These are phyloP conservation scores for Lepidium didymum DNA, from an alignment of 345 rosid genomes.

Conservation along the genomic window DNA sequence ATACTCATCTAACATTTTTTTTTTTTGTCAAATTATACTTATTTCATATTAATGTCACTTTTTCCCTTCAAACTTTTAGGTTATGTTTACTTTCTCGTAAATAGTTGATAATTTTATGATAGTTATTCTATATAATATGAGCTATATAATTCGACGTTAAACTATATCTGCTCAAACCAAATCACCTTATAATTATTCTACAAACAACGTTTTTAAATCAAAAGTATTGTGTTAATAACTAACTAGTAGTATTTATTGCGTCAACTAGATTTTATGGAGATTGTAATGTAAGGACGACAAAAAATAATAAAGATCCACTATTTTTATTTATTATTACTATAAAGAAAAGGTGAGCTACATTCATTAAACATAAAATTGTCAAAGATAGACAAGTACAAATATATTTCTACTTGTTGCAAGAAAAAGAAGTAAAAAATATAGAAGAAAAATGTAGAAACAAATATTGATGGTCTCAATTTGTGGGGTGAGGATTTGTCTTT, in stretches of 20 bases:
- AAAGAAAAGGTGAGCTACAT: background rate
- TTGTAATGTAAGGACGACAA: background rate
- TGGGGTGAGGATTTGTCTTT: slow-evolving; percentile 16
- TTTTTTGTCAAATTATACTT: too few relatives aligned
- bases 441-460: background rate
- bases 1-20: background rate
- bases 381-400: slow-evolving; percentile 9
- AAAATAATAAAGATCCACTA: background rate
- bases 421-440: background rate
- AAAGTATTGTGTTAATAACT: too few relatives aligned
- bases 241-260: background rate
- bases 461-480: background rate
- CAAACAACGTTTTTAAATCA: too few relatives aligned
- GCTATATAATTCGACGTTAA: too few relatives aligned
- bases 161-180: too few relatives aligned
- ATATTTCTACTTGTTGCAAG: slow-evolving; percentile 14
- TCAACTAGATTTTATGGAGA: background rate
- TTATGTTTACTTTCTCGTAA: too few relatives aligned
- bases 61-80: too few relatives aligned
- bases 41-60: too few relatives aligned
- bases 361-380: background rate
- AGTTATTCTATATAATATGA: too few relatives aligned
- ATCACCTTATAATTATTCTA: too few relatives aligned
- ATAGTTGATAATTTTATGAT: too few relatives aligned
- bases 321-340: background rate